Percentiles rank a stretch among this genome's conserved stretches.
These are phyloP conservation scores for Ajuga reptans DNA, from an alignment of 305 asterid species.

Conservation along the genomic window DNA sequence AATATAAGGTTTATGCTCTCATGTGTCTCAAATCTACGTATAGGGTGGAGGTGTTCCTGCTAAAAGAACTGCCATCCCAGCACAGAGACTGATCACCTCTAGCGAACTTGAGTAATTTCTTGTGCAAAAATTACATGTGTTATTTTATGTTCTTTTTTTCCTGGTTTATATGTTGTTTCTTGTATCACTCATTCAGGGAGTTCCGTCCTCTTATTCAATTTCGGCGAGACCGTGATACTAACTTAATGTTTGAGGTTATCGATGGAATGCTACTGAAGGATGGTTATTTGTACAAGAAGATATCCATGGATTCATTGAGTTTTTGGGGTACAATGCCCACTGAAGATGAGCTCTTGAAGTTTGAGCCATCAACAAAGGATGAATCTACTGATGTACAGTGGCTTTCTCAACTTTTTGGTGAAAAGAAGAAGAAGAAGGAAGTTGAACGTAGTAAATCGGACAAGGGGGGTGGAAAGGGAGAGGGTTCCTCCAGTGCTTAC, in stretches of 20 bases:
- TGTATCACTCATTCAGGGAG: constrained; percentile 44
- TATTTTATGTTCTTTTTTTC: neutral
- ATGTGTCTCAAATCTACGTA: constrained; percentile 11
- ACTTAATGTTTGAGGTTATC: constrained; percentile 55
- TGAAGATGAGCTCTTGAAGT: constrained; percentile 82
- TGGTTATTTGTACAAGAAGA: constrained; percentile 80
- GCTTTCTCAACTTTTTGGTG: constrained; percentile 83
- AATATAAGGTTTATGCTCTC: constrained; percentile 5
- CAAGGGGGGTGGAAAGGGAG: constrained; percentile 58
- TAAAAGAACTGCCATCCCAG: constrained; percentile 55
- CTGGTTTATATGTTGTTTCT: constrained; percentile 18
- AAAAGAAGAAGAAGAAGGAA: constrained; percentile 50
- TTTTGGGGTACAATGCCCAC: constrained; percentile 80
- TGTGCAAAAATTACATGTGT: constrained; percentile 14
- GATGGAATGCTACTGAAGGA: constrained; percentile 96
- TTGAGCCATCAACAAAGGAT: constrained; percentile 68
- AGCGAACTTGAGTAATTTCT: constrained; percentile 81
- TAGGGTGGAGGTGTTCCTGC: constrained; percentile 84
- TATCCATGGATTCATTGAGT: constrained; percentile 62
- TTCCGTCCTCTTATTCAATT: constrained; percentile 79
- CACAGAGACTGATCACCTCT: constrained; percentile 79
- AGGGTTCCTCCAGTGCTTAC: constrained; percentile 53
- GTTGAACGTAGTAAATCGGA: constrained; percentile 26
- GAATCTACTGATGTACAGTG: constrained; percentile 66
- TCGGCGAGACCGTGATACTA: constrained; percentile 91